Base-by-base conservation (phyloP, 768 basidiomycete genomes). In the Trametes gibbosa region DNA sequence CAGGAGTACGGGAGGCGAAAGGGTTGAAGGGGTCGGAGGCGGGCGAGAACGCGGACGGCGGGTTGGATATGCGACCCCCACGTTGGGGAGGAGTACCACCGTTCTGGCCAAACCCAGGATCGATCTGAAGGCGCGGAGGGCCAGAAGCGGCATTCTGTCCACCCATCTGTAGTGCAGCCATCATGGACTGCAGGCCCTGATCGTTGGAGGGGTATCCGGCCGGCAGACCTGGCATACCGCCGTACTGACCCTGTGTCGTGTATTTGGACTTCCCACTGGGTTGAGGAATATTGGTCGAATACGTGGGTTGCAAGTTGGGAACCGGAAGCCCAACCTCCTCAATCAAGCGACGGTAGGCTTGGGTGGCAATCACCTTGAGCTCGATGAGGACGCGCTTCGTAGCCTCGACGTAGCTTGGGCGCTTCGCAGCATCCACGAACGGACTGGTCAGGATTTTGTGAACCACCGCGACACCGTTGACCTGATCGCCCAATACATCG, bases 291-390 rank as follows among this genome's bases (percentile, higher is more conserved):
- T 84, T 85, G 25, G 74, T 74, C 16, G 84, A 78, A 71, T 90
- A 92, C 14, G 85, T 85, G 13, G 90, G 86, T 72, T 92, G 89
- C 74, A 91, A 88, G 75, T 87, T 92, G 53, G 90, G 91, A 47
- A 94, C 88, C 6, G 92, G 90, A 43, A 98, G 75, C 13, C 95
- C 95, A 62, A 97, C 94, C 75, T 96, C 95, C 71, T 97, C 94
- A 55, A 97, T 90, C 48, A 98, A 79, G 58, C 92, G 83, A 60
- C 93, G 87, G 72, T 98, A 98, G 14, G 94, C 92, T 66, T 95
- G 95, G 5, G 92, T 92, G n/a, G 90, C 87, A 53, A 91, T 89
- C 42, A 95, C 95, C 76, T 95, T 94, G 56, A 98, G 78, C 68
- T 91, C 88, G 46, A 92, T 91, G 58, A 98, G 75, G 27, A 95